phyloP scores from a whole-genome alignment of 106 monocot species.

The Platanthera guangdongensis region DNA sequence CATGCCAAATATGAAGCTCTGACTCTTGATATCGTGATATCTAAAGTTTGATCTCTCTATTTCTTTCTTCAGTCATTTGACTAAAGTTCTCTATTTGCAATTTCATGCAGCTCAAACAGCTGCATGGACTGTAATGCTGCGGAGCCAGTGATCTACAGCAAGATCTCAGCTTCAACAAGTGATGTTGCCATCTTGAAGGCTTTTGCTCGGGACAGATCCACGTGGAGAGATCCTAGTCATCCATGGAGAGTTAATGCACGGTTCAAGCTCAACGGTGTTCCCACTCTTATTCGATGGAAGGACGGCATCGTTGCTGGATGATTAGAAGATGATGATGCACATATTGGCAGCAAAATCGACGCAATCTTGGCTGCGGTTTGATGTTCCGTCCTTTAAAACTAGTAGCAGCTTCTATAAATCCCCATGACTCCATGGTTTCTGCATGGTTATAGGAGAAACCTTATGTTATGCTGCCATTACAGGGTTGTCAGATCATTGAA shows the following conservation, averaged over 20 bases:
- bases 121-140: slow-evolving; percentile 57
- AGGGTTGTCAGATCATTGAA: too few species aligned
- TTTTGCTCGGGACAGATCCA: slow-evolving; percentile 70
- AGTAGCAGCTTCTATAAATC: not conserved
- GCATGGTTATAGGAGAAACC: not conserved
- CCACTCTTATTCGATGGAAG: slow-evolving; percentile 82
- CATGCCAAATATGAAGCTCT: too few species aligned
- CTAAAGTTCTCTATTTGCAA: too few species aligned
- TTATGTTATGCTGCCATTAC: not conserved
- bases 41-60: too few species aligned
- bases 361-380: slow-evolving; percentile 33
- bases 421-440: not conserved
- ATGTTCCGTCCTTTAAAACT: slow-evolving; percentile 1
- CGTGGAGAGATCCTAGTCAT: slow-evolving; percentile 72
- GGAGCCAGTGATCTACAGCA: slow-evolving; percentile 73
- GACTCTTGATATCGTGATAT: too few species aligned
- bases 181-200: slow-evolving; percentile 63
- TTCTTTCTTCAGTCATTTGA: too few species aligned
- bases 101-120: too few species aligned
- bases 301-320: slow-evolving; percentile 48
- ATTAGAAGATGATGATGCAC: slow-evolving; percentile 82
- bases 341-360: slow-evolving; percentile 54
- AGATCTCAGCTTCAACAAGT: slow-evolving; percentile 30
- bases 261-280: slow-evolving; percentile 77
- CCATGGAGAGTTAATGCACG: slow-evolving; percentile 61